Conservation (phyloP, 106 monocot species). For the Allium fistulosum region DNA sequence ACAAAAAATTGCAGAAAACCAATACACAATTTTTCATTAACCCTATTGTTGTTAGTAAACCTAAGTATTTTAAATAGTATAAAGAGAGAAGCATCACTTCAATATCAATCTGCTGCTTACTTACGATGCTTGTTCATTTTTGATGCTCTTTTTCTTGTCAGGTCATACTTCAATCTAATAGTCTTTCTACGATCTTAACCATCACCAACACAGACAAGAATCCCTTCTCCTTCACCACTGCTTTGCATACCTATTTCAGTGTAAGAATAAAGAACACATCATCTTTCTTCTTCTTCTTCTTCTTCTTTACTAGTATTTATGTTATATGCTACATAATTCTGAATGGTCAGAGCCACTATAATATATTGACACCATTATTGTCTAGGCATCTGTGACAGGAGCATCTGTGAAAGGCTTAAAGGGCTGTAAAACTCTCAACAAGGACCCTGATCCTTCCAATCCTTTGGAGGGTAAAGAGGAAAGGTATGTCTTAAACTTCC, state of each 20-base stretch:
- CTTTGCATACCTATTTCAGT: conserved; percentile 86
- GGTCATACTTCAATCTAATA: conserved; percentile 53
- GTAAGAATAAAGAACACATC: conserved; percentile 59
- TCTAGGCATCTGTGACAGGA: conserved; percentile 68
- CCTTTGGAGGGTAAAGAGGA: conserved; percentile 79
- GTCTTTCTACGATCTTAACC: conserved; percentile 49
- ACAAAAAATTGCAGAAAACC: too few relatives aligned
- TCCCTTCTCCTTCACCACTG: conserved; percentile 71
- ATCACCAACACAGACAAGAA: conserved; percentile 81
- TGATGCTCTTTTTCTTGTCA: conserved; percentile 4
- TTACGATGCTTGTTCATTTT: neutral
- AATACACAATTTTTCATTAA: too few relatives aligned
- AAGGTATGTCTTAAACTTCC: conserved; percentile 34
- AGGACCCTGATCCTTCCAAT: conserved; percentile 88
- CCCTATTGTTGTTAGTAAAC: too few relatives aligned
- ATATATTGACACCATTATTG: neutral
- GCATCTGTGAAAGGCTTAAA: conserved; percentile 79
- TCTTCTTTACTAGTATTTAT: neutral
- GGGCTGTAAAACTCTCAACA: conserved; percentile 83
- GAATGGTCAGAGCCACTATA: too few relatives aligned
- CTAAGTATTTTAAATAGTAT: too few relatives aligned
- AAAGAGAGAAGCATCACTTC: too few relatives aligned
- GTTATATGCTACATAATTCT: conserved; percentile 1
- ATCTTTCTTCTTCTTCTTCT: neutral
- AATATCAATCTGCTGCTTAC: too few relatives aligned